These are phyloP conservation scores for Phlyctochytrium arcticum DNA, from an alignment of 192 early-diverging fungal genomes.

Conservation along the genomic window DNA sequence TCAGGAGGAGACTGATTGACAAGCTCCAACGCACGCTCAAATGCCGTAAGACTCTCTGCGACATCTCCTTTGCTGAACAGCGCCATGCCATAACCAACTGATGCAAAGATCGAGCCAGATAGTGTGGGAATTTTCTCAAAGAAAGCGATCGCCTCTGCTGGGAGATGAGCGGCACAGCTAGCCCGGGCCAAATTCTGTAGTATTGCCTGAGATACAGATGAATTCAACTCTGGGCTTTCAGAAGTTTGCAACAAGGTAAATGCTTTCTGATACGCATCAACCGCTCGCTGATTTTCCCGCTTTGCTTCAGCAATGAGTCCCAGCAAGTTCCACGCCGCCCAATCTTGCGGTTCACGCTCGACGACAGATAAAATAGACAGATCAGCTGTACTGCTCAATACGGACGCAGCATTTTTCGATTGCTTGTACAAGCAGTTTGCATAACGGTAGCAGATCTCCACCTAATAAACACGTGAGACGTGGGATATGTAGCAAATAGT, in stretches of 20 bases:
- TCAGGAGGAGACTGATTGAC: slow-evolving; percentile 20
- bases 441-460: slow-evolving; percentile 29
- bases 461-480: too few species aligned
- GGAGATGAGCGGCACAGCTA: slow-evolving; percentile 59
- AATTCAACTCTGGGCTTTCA: too few species aligned
- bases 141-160: slow-evolving; percentile 49
- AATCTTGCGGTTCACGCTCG: too few species aligned
- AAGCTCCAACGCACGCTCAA: slow-evolving; percentile 66
- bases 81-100: slow-evolving; percentile 66
- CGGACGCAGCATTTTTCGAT: too few species aligned
- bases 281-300: slow-evolving; percentile 61
- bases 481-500: too few species aligned
- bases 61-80: slow-evolving; percentile 69
- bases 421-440: not conserved
- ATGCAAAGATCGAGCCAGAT: slow-evolving; percentile 10
- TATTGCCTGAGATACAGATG: slow-evolving; percentile 36
- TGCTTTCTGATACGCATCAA: slow-evolving; percentile 57
- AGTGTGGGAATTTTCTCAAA: slow-evolving; percentile 43
- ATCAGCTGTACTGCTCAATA: too few species aligned
- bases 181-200: slow-evolving; percentile 67
- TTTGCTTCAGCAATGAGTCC: slow-evolving; percentile 76
- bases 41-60: slow-evolving; percentile 63
- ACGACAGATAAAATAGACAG: too few species aligned
- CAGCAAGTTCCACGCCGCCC: slow-evolving; percentile 60
- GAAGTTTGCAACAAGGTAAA: slow-evolving; percentile 28